These are phyloP conservation scores for Aegilops tauschii DNA, from an alignment of 176 grass and related monocot genomes.

Conservation along the genomic window DNA sequence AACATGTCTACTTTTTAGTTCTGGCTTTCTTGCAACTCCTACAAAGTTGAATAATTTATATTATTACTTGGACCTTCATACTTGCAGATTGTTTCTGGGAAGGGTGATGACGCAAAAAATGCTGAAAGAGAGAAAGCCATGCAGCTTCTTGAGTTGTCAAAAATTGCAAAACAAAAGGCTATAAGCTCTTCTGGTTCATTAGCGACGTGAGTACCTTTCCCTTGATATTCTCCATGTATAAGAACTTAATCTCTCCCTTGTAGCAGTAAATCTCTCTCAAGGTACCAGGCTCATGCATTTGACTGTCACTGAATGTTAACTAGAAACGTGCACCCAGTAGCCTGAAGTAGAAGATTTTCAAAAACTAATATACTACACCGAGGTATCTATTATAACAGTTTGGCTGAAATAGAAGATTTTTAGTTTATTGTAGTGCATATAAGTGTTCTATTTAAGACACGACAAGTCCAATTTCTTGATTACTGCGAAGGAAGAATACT, in stretches of 20 bases:
- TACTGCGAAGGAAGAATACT: background rate
- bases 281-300: background rate
- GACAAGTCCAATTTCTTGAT: conserved; percentile 12
- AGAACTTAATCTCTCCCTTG: background rate
- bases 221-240: conserved; percentile 12
- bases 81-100: conserved; percentile 85
- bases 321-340: background rate
- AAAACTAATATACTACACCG: background rate
- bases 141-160: conserved; percentile 58
- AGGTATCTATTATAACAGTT: conserved; percentile 18
- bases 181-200: conserved; percentile 35
- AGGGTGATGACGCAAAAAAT: conserved; percentile 64
- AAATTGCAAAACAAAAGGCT: conserved; percentile 64
- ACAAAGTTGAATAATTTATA: background rate
- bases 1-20: background rate
- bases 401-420: background rate
- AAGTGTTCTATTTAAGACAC: background rate
- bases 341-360: background rate
- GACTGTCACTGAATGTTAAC: background rate
- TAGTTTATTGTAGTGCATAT: background rate
- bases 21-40: background rate
- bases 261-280: conserved; percentile 10
- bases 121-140: conserved; percentile 83
- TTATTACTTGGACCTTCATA: background rate
- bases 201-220: conserved; percentile 48